Conservation (phyloP, 2,329 filamentous ascomycete species). For the Ceratocystis smalleyi region DNA sequence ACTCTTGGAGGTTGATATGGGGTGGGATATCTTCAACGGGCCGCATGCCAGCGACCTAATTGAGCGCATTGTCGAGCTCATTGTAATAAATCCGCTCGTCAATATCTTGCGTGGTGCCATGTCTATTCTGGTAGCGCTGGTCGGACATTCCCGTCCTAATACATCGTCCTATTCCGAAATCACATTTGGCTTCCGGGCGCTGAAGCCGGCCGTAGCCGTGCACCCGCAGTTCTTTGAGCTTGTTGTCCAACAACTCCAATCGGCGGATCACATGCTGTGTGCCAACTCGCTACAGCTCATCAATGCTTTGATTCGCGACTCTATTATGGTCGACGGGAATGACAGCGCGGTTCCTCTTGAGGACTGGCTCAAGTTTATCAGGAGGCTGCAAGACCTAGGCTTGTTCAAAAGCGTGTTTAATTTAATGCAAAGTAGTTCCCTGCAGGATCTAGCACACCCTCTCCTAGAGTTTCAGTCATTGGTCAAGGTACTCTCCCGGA, state of each 20-base stretch:
- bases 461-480: constrained; percentile 84
- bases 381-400: constrained; percentile 78
- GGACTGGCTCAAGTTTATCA: constrained; percentile 94
- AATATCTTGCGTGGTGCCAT: constrained; percentile 95
- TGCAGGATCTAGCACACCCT: constrained; percentile 81
- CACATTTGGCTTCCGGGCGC: constrained; percentile 71
- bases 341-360: constrained; percentile 32
- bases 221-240: constrained; percentile 92
- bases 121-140: constrained; percentile 86
- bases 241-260: constrained; percentile 79
- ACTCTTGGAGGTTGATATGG: constrained; percentile 89
- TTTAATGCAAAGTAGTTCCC: constrained; percentile 83
- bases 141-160: constrained; percentile 65
- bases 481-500: constrained; percentile 72
- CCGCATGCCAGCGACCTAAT: constrained; percentile 49
- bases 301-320: constrained; percentile 87
- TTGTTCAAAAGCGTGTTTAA: constrained; percentile 83
- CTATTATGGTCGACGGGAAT: constrained; percentile 53
- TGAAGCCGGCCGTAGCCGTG: constrained; percentile 80
- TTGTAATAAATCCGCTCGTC: constrained; percentile 88
- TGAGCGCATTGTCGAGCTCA: constrained; percentile 70
- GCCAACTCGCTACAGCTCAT: constrained; percentile 90
- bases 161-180: constrained; percentile 28
- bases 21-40: constrained; percentile 75
- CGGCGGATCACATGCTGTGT: constrained; percentile 87